Percentiles rank a stretch among this genome's conserved stretches.
Conservation (phyloP, 2,329 filamentous ascomycete genomes). For the Capronia coronata region DNA sequence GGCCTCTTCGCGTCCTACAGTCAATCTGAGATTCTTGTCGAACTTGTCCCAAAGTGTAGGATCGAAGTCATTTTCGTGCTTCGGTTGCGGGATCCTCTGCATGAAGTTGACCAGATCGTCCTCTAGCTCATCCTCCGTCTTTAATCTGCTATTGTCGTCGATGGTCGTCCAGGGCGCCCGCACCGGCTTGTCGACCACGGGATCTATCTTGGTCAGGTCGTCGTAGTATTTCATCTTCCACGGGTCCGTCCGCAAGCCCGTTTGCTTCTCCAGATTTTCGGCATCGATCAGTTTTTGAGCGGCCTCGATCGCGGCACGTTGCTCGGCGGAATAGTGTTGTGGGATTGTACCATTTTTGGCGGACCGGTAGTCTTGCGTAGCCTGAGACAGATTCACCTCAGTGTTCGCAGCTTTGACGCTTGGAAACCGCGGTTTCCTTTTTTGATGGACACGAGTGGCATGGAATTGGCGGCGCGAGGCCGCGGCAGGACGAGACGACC, state of each 20-base stretch:
- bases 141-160: conserved; percentile 54
- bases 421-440: conserved; percentile 37
- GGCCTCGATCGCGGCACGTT: conserved; percentile 73
- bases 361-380: conserved; percentile 13
- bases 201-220: conserved; percentile 70
- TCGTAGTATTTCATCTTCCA: conserved; percentile 72
- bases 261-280: conserved; percentile 58
- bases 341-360: conserved; percentile 9
- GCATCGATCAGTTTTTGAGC: conserved; percentile 71
- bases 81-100: conserved; percentile 18
- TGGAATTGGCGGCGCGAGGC: conserved; percentile 47
- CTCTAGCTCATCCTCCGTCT: conserved; percentile 55
- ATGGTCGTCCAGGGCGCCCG: conserved; percentile 46
- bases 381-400: conserved; percentile 25
- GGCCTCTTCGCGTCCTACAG: conserved; percentile 45
- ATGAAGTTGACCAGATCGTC: conserved; percentile 49
- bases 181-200: conserved; percentile 67
- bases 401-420: conserved; percentile 35
- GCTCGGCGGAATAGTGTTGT: conserved; percentile 66
- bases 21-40: conserved; percentile 41
- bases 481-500: conserved; percentile 36
- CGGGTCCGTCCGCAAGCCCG: conserved; percentile 63
- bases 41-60: conserved; percentile 22
- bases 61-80: conserved; percentile 31
- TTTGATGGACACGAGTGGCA: conserved; percentile 34